Evolutionary conservation across 306 rosid genomes (phyloP), one percentile per base, ranked within the genome.

Genomic region (Lithocarpus polystachyus): DNA sequence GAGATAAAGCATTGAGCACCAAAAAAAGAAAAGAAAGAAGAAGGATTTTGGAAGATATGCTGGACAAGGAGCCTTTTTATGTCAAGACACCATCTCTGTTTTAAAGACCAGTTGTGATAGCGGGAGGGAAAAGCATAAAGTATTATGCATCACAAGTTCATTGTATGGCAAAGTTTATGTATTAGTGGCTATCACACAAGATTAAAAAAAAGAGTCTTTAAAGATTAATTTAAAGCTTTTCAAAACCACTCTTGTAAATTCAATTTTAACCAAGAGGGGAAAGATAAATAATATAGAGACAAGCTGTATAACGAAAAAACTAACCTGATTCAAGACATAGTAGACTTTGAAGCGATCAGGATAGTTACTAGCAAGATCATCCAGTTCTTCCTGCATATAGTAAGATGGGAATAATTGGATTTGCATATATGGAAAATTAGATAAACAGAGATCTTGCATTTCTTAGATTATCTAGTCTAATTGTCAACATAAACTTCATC

Each of bases 301-400:
- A 65, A 72, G 82, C 54, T 8, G 83, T 74, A 53, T 13, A 80
- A 59, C 56, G 76, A 75, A 54, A 77, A 33, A 72, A 79, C 84
- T 57, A 45, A 92, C 99, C 98, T 96, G 93, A 83, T 96, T 96
- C 72, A 96, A 77, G 75, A 96, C 98, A 43, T 86, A 91, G 86
- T 82, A 91, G 76, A 91, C 28, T 68, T 88, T 88, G 84, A 96
- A 96, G 73, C 84, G 89, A 74, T 86, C 94, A 1, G 96, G 89
- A 78, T 91, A 88, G 68, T 88, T 90, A 72, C 84, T 7, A 31
- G 96, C 85, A 71, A 96, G 96, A 62, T 88, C 84, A 26, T 93
- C 94, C 84, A 96, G 83, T 84, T 91, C 99, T 68, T 93, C 96
- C 98, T 96, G 95, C 87, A 86, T 35, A 72, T 17, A 40, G 37